phyloP scores from a whole-genome alignment of 768 basidiomycete species.

The Phaeolepiota aurea region DNA sequence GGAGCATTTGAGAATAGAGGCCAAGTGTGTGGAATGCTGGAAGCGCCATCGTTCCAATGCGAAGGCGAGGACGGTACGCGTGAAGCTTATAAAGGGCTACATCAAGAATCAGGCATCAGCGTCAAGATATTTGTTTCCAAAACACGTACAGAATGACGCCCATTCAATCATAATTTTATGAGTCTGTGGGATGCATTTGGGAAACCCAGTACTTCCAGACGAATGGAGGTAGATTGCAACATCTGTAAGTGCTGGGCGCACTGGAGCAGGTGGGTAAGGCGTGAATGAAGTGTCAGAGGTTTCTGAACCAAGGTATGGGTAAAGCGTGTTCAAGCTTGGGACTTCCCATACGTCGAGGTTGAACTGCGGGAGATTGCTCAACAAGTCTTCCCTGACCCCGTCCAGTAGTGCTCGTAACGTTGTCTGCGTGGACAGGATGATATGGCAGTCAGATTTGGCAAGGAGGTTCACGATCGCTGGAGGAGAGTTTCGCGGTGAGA shows the following conservation, averaged over 20 bases:
- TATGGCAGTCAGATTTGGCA: slow-evolving; percentile 18
- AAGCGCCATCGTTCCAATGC: slow-evolving; percentile 19
- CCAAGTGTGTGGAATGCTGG: slow-evolving; percentile 33
- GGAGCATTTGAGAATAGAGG: slow-evolving; percentile 17
- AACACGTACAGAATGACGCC: slow-evolving; percentile 22
- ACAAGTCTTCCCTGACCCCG: slow-evolving; percentile 15
- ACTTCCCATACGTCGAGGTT: slow-evolving; percentile 21
- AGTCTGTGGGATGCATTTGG: slow-evolving; percentile 30
- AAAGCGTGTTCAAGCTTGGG: slow-evolving; percentile 21
- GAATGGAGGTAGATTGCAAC: slow-evolving; percentile 33
- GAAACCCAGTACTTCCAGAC: slow-evolving; percentile 41
- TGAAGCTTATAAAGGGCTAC: slow-evolving; percentile 9
- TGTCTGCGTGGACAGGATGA: slow-evolving; percentile 19
- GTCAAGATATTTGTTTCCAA: no score
- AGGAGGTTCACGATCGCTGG: slow-evolving; percentile 24
- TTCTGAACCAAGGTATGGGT: slow-evolving; percentile 31
- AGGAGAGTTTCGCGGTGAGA: slow-evolving; percentile 27
- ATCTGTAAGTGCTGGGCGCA: slow-evolving; percentile 12
- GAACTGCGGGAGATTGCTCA: slow-evolving; percentile 10
- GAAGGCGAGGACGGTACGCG: slow-evolving; percentile 10
- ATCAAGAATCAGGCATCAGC: not conserved
- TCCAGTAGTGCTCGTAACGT: slow-evolving; percentile 17
- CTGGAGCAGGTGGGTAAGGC: slow-evolving; percentile 14
- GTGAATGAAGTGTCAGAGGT: slow-evolving; percentile 17
- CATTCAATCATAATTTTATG: slow-evolving; percentile 21